Evolutionary conservation across 2,329 filamentous ascomycete species (phyloP), one percentile per base, ranked within the genome.

Genomic region (Apiospora koreana): DNA sequence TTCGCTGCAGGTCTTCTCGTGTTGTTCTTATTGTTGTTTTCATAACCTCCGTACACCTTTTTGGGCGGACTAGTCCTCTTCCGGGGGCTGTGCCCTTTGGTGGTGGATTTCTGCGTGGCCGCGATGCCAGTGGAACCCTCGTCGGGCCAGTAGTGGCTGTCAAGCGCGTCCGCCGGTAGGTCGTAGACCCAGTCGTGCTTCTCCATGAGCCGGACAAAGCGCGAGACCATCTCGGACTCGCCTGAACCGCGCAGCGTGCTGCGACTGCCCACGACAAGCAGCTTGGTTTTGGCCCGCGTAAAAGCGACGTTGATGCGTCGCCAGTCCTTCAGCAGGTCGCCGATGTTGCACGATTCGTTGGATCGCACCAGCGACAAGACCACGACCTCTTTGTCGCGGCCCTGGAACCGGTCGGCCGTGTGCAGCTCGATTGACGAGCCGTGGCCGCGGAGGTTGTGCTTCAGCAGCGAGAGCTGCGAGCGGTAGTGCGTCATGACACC

Each of bases 401-500:
- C 96, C 80, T 99, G 96, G 81, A 97, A 99, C 62, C 95, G 94
- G 81, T 99, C 96, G 3, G 96, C 95, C 0, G 96, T 98, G 81
- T 99, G 94, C 87, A 98, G 94, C 81, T 99, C 96, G 1, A 99
- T 90, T 2, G 88, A 88, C 0, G 85, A 74, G 0, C 85, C 82
- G 75, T 86, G 81, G 54, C 83, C 84, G 42, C 89, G 88, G 43
- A 97, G 88, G 14, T 86, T 86, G 72, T 95, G 89, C 73, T 93
- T 93, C 1, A 99, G 86, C 2, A 97, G 85, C 0, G 94, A 91
- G 1, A 99, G 89, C 80, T 99, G 96, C 7, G 93, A 95, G 71
- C 96, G 93, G 81, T 99, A 99, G 81, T 98, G 94, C 21, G 96
- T 98, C 84, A 99, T 98, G 74, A 99, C 92, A 65, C 96, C 96